Percentiles rank a stretch among this genome's conserved stretches.
Evolutionary conservation across 306 rosid genomes (phyloP).

Genomic region (Hippophae rhamnoides): DNA sequence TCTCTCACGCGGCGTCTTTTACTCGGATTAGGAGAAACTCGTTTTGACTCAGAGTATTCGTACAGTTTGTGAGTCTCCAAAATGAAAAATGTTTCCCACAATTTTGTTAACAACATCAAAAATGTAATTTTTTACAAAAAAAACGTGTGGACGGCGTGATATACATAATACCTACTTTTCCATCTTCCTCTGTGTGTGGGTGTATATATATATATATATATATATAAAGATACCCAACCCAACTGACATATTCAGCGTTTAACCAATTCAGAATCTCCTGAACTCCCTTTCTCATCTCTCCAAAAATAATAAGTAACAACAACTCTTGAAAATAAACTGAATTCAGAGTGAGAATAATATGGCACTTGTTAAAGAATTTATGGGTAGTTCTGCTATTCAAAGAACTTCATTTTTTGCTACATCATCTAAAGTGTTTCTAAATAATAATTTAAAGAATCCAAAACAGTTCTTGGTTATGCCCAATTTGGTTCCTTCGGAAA

Average conservation of each 20-base stretch:
- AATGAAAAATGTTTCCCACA: too few species aligned
- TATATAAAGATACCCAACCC: conserved; percentile 8
- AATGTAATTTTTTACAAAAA: not conserved
- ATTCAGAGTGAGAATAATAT: conserved; percentile 13
- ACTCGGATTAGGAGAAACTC: too few species aligned
- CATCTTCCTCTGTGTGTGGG: not conserved
- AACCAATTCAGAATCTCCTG: not conserved
- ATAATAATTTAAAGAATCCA: conserved; percentile 13
- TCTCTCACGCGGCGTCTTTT: too few species aligned
- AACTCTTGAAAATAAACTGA: not conserved
- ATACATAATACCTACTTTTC: conserved; percentile 11
- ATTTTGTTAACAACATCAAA: too few species aligned
- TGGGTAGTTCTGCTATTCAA: conserved; percentile 37
- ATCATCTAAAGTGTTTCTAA: conserved; percentile 15
- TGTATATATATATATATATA: conserved; percentile 4
- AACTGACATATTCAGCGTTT: conserved; percentile 13
- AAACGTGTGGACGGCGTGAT: conserved; percentile 56
- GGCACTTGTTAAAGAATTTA: conserved; percentile 53
- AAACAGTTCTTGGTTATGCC: conserved; percentile 23
- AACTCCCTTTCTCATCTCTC: conserved; percentile 9
- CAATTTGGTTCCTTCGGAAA: conserved; percentile 27
- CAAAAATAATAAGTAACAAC: not conserved
- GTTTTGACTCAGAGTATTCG: too few species aligned
- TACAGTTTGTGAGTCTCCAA: too few species aligned
- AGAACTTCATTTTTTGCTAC: conserved; percentile 32